phyloP scores from a whole-genome alignment of 1,284 basidiomycete genomes.

The Apiotrichum mycotoxinovorans region DNA sequence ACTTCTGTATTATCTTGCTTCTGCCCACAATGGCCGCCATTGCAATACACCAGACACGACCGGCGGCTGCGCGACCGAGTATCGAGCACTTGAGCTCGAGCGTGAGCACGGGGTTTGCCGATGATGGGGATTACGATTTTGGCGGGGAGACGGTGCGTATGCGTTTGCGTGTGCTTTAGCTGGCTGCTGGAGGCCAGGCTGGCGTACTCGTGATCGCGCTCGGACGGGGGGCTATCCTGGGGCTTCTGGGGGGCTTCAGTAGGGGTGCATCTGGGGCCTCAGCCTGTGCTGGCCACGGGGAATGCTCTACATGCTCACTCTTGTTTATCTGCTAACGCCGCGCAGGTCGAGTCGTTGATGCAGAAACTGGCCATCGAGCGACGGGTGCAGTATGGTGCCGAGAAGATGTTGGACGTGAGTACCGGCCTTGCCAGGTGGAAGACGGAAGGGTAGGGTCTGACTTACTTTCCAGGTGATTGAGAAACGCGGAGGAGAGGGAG shows the following conservation, averaged over 20 bases:
- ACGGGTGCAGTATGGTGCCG: constrained; percentile 55
- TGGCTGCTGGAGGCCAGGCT: no score
- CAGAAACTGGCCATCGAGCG: constrained; percentile 52
- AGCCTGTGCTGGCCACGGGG: no score
- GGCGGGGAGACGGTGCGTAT: constrained; percentile 23
- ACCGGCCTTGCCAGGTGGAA: no score
- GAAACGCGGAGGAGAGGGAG: constrained; percentile 31
- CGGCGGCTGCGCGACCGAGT: constrained; percentile 13
- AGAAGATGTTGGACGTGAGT: constrained; percentile 55
- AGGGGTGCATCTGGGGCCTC: no score
- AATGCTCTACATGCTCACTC: no score
- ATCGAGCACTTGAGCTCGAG: constrained; percentile 21
- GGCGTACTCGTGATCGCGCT: no score
- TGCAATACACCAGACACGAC: not conserved
- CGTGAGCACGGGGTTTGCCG: constrained; percentile 17
- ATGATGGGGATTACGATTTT: constrained; percentile 17
- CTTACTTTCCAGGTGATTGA: constrained; percentile 38
- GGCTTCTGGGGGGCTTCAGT: no score
- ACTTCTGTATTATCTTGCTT: no score
- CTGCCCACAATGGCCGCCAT: not conserved
- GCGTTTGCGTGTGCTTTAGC: no score
- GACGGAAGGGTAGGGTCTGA: no score
- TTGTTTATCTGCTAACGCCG: no score
- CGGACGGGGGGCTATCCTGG: no score
- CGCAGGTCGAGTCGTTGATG: constrained; percentile 50